Conservation (phyloP, 495 filamentous ascomycete genomes). For the Astrocystis sublimbata region DNA sequence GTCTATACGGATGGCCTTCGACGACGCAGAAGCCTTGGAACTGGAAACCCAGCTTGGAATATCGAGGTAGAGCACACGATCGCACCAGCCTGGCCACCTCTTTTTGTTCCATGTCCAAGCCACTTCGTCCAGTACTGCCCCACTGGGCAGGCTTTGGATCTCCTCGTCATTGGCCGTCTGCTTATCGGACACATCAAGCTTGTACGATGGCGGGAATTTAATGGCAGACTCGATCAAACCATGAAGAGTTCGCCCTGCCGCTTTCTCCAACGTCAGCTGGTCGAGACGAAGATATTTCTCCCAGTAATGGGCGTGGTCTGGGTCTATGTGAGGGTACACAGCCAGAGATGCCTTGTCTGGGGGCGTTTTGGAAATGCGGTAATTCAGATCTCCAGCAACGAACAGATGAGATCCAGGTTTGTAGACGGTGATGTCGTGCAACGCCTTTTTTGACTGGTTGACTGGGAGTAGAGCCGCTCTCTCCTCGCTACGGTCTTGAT, state of each 20-base stretch:
- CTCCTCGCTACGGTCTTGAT: constrained; percentile 26
- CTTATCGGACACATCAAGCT: constrained; percentile 55
- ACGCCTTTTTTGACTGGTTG: constrained; percentile 19
- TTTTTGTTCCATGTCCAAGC: constrained; percentile 75
- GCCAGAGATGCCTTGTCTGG: constrained; percentile 62
- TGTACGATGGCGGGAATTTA: constrained; percentile 90
- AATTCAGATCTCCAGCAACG: constrained; percentile 90
- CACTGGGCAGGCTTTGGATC: constrained; percentile 25
- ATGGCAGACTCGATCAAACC: constrained; percentile 73
- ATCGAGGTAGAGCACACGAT: constrained; percentile 81
- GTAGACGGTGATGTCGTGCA: constrained; percentile 61
- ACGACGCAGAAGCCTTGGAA: constrained; percentile 8
- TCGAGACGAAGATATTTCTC: constrained; percentile 65
- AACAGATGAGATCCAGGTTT: constrained; percentile 75
- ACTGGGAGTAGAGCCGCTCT: constrained; percentile 17
- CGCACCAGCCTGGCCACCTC: constrained; percentile 93
- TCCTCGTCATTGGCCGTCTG: constrained; percentile 44
- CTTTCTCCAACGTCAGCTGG: constrained; percentile 72
- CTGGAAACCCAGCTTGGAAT: constrained; percentile 48
- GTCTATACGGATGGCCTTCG: constrained; percentile 39
- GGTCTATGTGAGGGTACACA: constrained; percentile 62
- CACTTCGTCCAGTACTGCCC: constrained; percentile 36
- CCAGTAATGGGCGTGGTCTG: constrained; percentile 47
- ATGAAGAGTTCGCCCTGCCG: constrained; percentile 66
- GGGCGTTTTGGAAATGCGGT: constrained; percentile 67